A percentile compares a stretch with the other conserved stretches of the same genome.
Evolutionary conservation across 2,329 filamentous ascomycete genomes (phyloP).

Genomic region (Pestalotiopsis fici): DNA sequence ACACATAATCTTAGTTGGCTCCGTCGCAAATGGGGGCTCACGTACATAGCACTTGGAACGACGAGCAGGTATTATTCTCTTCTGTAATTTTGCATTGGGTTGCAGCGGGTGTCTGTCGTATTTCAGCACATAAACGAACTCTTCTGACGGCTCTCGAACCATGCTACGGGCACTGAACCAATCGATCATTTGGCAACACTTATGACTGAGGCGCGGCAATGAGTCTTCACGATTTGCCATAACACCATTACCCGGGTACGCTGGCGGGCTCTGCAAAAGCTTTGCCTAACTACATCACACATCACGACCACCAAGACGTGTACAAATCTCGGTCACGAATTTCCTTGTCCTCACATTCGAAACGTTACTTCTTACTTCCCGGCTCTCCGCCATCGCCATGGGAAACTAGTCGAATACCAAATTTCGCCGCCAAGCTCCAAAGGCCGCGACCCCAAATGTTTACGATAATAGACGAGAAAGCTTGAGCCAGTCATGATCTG

Average conservation of each 20-base stretch:
- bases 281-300: neutral
- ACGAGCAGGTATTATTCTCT: slow-evolving; percentile 32
- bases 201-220: neutral
- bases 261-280: neutral
- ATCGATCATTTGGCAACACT: neutral
- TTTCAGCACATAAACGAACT: slow-evolving; percentile 25
- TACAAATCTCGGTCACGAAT: neutral
- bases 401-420: neutral
- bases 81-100: slow-evolving; percentile 52
- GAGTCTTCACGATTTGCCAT: neutral
- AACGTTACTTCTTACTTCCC: neutral
- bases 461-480: neutral
- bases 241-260: neutral
- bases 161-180: slow-evolving; percentile 6
- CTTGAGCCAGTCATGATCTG: neutral
- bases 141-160: slow-evolving; percentile 21
- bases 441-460: neutral
- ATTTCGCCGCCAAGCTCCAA: neutral
- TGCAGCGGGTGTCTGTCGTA: slow-evolving; percentile 28
- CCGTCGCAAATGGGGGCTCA: slow-evolving; percentile 18
- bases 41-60: slow-evolving; percentile 35
- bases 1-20: slow-evolving; percentile 30
- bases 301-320: neutral
- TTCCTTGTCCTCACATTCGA: neutral
- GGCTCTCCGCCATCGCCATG: neutral